These are phyloP conservation scores for Monosporozyma solicola DNA, from an alignment of 805 yeast species.

Conservation along the genomic window DNA sequence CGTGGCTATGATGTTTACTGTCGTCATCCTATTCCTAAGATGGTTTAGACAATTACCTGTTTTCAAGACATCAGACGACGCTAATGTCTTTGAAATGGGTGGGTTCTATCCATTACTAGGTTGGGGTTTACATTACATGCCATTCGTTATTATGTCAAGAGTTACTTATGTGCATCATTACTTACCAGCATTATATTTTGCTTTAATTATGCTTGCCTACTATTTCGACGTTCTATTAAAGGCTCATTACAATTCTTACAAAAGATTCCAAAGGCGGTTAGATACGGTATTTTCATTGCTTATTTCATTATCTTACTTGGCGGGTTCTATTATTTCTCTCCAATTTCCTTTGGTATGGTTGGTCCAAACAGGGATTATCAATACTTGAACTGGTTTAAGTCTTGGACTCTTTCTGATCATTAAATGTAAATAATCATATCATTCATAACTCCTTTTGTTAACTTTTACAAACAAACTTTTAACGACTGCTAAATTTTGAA, in stretches of 20 bases:
- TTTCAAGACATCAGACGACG: conserved; percentile 28
- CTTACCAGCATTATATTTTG: conserved; percentile 89
- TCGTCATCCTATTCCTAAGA: conserved; percentile 34
- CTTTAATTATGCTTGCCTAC: conserved; percentile 49
- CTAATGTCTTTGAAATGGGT: conserved; percentile 52
- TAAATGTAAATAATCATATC: not conserved
- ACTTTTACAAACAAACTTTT: not conserved
- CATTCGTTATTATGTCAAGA: conserved; percentile 90
- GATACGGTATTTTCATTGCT: conserved; percentile 33
- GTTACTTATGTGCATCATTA: conserved; percentile 96
- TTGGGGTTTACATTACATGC: conserved; percentile 87
- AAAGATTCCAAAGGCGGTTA: conserved; percentile 14
- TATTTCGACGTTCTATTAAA: conserved; percentile 39
- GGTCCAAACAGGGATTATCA: conserved; percentile 35
- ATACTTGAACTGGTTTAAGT: conserved; percentile 39
- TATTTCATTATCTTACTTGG: conserved; percentile 39
- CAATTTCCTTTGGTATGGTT: conserved; percentile 61
- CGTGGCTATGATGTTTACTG: conserved; percentile 40
- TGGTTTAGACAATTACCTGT: conserved; percentile 74
- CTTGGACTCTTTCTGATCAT: conserved; percentile 36
- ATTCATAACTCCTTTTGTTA: not conserved
- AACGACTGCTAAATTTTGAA: not conserved
- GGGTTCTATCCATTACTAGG: conserved; percentile 74
- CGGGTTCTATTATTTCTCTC: conserved; percentile 51
- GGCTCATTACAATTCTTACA: conserved; percentile 2